phyloP scores from a whole-genome alignment of 2,329 filamentous ascomycete genomes.

The Stagonosporopsis rhizophila region DNA sequence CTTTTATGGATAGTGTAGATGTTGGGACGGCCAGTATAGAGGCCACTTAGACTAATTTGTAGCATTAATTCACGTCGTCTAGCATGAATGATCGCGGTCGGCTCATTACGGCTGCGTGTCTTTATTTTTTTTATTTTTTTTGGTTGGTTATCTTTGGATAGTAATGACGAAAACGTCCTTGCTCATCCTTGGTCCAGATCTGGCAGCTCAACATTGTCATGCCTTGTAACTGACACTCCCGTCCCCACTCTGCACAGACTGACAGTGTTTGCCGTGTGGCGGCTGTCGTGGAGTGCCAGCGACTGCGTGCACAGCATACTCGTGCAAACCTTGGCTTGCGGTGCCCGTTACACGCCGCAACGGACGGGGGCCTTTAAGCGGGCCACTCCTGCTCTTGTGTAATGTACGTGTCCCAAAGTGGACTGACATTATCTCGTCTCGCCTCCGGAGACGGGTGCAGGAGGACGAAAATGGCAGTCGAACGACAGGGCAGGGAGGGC shows the following conservation, averaged over 20 bases:
- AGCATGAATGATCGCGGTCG: neutral
- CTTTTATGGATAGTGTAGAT: constrained; percentile 21
- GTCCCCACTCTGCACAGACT: constrained; percentile 14
- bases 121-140: too few relatives aligned
- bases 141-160: too few relatives aligned
- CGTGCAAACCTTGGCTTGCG: constrained; percentile 16
- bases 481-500: constrained; percentile 25
- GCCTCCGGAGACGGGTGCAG: constrained; percentile 22
- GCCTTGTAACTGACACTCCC: constrained; percentile 15
- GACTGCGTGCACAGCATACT: constrained; percentile 20
- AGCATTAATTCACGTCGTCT: constrained; percentile 15
- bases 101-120: neutral
- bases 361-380: constrained; percentile 5
- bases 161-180: too few relatives aligned
- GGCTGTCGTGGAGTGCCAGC: constrained; percentile 36
- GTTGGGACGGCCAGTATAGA: constrained; percentile 14
- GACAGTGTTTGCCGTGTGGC: constrained; percentile 20
- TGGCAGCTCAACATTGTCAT: constrained; percentile 6
- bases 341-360: constrained; percentile 9
- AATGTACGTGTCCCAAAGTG: constrained; percentile 13
- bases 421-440: constrained; percentile 24
- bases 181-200: neutral
- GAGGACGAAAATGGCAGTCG: constrained; percentile 27
- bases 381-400: constrained; percentile 13
- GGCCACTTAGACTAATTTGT: constrained; percentile 20